Conservation (phyloP, 768 basidiomycete species). For the Strobilomyces dryophilus region DNA sequence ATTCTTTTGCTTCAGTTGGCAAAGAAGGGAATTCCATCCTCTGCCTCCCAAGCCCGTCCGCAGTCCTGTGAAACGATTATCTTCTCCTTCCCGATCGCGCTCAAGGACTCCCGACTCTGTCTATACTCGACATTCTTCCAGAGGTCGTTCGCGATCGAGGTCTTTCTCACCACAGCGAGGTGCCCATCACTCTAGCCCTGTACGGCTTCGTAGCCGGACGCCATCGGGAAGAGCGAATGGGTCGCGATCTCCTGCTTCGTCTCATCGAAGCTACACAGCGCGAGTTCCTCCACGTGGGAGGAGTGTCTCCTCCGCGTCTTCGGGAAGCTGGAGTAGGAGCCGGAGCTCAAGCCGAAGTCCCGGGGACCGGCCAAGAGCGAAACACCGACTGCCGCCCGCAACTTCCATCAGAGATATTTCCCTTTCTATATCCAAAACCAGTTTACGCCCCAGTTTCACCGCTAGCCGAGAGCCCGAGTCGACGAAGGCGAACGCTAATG, state of each 20-base stretch:
- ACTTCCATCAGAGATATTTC: constrained; percentile 36
- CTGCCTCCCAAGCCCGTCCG: constrained; percentile 37
- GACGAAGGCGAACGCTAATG: constrained; percentile 33
- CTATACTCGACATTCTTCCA: constrained; percentile 59
- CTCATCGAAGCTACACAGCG: constrained; percentile 37
- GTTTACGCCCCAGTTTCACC: constrained; percentile 18
- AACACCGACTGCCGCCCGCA: constrained; percentile 60
- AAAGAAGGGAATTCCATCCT: constrained; percentile 48
- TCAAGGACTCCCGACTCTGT: constrained; percentile 60
- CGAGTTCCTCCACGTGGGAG: constrained; percentile 36
- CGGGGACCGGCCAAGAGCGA: constrained; percentile 44
- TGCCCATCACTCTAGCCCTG: constrained; percentile 50
- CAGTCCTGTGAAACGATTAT: constrained; percentile 37
- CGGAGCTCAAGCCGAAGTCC: constrained; percentile 51
- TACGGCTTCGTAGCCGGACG: constrained; percentile 42
- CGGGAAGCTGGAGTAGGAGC: constrained; percentile 54
- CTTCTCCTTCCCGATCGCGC: constrained; percentile 47
- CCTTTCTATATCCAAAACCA: constrained; percentile 30
- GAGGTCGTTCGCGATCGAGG: constrained; percentile 60
- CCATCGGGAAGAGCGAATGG: constrained; percentile 41
- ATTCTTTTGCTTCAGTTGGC: constrained; percentile 49
- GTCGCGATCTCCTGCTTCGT: constrained; percentile 41
- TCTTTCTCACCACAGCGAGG: constrained; percentile 57
- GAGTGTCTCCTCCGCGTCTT: constrained; percentile 53
- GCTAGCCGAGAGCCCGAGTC: constrained; percentile 21